Conservation (phyloP, 768 basidiomycete species). For the Ramaria sp. region DNA sequence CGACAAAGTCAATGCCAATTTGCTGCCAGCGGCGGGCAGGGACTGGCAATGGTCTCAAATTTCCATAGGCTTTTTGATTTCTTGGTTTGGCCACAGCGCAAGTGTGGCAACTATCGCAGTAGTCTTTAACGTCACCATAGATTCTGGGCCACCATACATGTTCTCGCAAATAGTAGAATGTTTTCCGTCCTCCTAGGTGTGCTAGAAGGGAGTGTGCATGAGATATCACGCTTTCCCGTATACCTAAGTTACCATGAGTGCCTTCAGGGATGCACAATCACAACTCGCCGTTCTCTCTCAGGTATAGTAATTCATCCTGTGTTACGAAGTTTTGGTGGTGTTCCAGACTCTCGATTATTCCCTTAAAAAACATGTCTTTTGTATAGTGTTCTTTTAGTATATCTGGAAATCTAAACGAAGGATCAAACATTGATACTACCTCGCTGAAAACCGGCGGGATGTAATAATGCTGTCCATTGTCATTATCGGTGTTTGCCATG, state of each 20-base stretch:
- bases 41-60: constrained; percentile 13
- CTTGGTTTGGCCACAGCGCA: constrained; percentile 20
- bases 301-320: constrained; percentile 6
- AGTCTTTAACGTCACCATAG: constrained; percentile 12
- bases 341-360: constrained; percentile 11
- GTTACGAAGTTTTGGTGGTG: constrained; percentile 9
- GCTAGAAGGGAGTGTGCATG: constrained; percentile 23
- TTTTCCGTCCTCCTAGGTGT: constrained; percentile 18
- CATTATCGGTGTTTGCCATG: too few species aligned
- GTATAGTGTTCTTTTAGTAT: constrained; percentile 12
- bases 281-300: constrained; percentile 3
- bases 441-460: too few species aligned
- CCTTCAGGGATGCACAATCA: constrained; percentile 12
- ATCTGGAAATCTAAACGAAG: too few species aligned
- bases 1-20: constrained; percentile 26
- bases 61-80: constrained; percentile 18
- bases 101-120: constrained; percentile 17
- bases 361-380: constrained; percentile 18
- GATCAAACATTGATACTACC: too few species aligned
- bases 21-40: constrained; percentile 12
- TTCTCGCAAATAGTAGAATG: constrained; percentile 13
- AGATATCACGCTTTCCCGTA: constrained; percentile 23
- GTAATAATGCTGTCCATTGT: too few species aligned
- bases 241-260: not conserved
- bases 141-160: constrained; percentile 15